Evolutionary conservation across 2,329 filamentous ascomycete species (phyloP).

Genomic region (Diaporthe aspalathi): DNA sequence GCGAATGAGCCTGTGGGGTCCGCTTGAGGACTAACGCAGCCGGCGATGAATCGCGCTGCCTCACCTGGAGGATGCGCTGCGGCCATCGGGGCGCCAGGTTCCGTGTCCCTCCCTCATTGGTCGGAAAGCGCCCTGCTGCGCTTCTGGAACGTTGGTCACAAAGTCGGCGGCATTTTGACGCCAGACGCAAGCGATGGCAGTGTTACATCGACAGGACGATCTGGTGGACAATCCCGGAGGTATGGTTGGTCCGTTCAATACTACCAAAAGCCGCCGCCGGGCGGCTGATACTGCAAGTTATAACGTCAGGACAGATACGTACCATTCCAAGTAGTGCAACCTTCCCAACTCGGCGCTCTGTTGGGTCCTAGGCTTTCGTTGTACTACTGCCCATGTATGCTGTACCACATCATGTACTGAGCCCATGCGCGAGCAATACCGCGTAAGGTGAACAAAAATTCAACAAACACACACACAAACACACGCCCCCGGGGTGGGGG

Average conservation of each 20-base stretch:
- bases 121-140: constrained; percentile 13
- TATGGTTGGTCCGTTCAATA: constrained; percentile 17
- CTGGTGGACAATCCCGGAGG: not conserved
- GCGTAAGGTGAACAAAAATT: too few species aligned
- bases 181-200: constrained; percentile 31
- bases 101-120: constrained; percentile 27
- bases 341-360: not conserved
- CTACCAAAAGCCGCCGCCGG: not conserved
- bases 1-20: constrained; percentile 5
- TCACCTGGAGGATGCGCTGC: not conserved
- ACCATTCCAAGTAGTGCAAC: not conserved
- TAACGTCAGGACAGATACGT: not conserved
- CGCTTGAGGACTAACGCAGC: not conserved
- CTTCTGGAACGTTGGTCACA: constrained; percentile 29
- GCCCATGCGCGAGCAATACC: not conserved
- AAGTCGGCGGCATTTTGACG: constrained; percentile 24
- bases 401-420: not conserved
- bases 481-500: too few species aligned
- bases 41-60: not conserved
- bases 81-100: constrained; percentile 13
- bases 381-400: not conserved
- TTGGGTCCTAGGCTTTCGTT: not conserved
- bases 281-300: not conserved
- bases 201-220: constrained; percentile 27
- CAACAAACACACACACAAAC: too few species aligned